Conservation (phyloP, 2,329 filamentous ascomycete genomes). For the Fusarium odoratissimum region DNA sequence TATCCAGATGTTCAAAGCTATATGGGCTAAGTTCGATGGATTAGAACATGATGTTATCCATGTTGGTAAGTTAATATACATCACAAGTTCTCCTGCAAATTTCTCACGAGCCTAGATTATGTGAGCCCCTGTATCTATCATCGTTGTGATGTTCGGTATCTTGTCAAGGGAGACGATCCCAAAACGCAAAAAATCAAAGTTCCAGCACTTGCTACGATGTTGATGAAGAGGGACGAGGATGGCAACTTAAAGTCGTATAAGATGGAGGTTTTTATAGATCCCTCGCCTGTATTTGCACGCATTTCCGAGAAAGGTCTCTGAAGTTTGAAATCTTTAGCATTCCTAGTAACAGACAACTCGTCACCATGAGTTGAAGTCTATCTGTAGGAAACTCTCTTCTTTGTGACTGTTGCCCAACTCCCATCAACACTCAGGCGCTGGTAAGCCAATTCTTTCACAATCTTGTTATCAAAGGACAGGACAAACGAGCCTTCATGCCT, state of each 20-base stretch:
- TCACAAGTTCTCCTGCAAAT: rapidly evolving
- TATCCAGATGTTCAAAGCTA: conserved; percentile 2
- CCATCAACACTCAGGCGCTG: conserved; percentile 26
- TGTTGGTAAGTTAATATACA: not conserved
- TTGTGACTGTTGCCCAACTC: conserved; percentile 24
- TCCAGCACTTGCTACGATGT: not conserved
- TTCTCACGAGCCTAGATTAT: not conserved
- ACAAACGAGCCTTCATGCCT: not conserved
- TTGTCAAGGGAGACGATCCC: conserved; percentile 7
- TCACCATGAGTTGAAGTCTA: not conserved
- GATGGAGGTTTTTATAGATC: conserved; percentile 4
- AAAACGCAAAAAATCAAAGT: conserved; percentile 1
- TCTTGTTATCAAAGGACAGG: not conserved
- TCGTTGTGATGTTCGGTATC: conserved; percentile 6
- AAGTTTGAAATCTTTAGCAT: not conserved
- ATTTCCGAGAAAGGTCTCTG: conserved; percentile 8
- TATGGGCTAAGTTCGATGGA: conserved; percentile 6
- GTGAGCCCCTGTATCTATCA: conserved; percentile 10
- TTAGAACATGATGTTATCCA: conserved; percentile 6
- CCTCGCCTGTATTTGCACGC: not conserved
- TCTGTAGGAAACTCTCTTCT: not conserved
- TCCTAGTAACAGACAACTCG: not conserved
- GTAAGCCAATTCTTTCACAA: conserved; percentile 18
- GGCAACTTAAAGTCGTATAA: not conserved
- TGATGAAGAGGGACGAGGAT: not conserved